Evolutionary conservation across 768 basidiomycete species (phyloP), one percentile per base, ranked within the genome.

Genomic region (Pleurotus cornucopiae): DNA sequence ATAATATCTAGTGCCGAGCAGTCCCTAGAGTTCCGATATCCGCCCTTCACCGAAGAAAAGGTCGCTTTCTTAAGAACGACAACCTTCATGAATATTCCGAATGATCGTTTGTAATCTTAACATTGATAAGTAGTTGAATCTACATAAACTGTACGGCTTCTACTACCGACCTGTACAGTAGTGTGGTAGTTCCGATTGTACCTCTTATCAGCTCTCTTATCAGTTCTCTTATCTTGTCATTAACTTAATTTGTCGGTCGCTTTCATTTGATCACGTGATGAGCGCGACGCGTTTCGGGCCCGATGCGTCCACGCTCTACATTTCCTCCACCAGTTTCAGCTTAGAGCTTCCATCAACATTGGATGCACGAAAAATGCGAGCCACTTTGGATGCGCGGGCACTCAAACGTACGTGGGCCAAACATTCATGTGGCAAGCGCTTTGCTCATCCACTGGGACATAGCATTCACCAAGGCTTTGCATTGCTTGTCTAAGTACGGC

Each of bases 401-500:
- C 63, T 83, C 53, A 83, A 80, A 68, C 71, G 80, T 81, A 70
- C 52, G 67, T 23, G 57, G 56, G 49, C 57, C 54, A 48, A 37
- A 25, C 13, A 30, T 34, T 11, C 30, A 34, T 34, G 30, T 34
- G 30, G 23, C 30, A 3, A 34, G 30, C 30, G 0, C 30, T 34
- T 9, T 58, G 58, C 56, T 62, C 64, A 51, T 55, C 55, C 47
- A 61, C n/a, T n/a, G 13, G 9, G 13, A 18, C 16, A 9, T 34
- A 93, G 91, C 85, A 52, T 85, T 93, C 64, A 84, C 86, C 23
- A 86, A 80, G 67, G 86, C 88, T 11, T 72, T 94, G 47, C 74
- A 80, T 4, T 94, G 92, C 69, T 73, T 93, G 44, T 85, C 90
- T 38, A 84, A 80, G 71, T 93, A 91, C 66, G 89, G 91, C 49